Evolutionary conservation across 148 eudicot genomes (phyloP).

Genomic region (Heliosperma pusillum): DNA sequence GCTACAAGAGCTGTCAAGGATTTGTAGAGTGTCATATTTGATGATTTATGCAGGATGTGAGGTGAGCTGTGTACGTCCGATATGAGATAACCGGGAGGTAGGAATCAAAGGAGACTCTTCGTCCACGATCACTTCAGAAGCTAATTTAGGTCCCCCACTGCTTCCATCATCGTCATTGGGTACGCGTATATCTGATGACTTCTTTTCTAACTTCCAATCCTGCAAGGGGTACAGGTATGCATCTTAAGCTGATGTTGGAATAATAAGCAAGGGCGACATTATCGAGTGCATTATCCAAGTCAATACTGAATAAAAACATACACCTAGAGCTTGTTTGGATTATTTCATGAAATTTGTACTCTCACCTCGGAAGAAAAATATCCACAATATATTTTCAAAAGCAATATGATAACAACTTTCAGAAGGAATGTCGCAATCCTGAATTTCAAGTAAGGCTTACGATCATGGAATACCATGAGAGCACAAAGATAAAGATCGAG

Average conservation of each 20-base stretch:
- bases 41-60: too few relatives aligned
- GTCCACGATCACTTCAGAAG: constrained; percentile 34
- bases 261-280: too few relatives aligned
- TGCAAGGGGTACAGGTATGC: constrained; percentile 16
- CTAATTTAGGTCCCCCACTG: constrained; percentile 22
- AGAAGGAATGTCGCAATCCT: neutral
- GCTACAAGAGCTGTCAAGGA: neutral
- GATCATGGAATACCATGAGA: too few relatives aligned
- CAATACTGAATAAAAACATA: too few relatives aligned
- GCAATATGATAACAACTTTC: neutral
- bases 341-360: too few relatives aligned
- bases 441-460: too few relatives aligned
- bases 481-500: neutral
- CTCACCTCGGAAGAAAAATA: too few relatives aligned
- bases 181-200: constrained; percentile 40
- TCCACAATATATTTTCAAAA: neutral
- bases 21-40: neutral
- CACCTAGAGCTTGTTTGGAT: too few relatives aligned
- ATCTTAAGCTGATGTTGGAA: too few relatives aligned
- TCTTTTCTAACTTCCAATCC: constrained; percentile 53
- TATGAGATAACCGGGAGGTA: constrained; percentile 43
- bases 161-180: constrained; percentile 19
- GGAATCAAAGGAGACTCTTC: constrained; percentile 54
- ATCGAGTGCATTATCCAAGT: neutral
- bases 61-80: constrained; percentile 35